Base-by-base conservation (phyloP, 2,329 filamentous ascomycete species). In the Fusarium azukiicola region DNA sequence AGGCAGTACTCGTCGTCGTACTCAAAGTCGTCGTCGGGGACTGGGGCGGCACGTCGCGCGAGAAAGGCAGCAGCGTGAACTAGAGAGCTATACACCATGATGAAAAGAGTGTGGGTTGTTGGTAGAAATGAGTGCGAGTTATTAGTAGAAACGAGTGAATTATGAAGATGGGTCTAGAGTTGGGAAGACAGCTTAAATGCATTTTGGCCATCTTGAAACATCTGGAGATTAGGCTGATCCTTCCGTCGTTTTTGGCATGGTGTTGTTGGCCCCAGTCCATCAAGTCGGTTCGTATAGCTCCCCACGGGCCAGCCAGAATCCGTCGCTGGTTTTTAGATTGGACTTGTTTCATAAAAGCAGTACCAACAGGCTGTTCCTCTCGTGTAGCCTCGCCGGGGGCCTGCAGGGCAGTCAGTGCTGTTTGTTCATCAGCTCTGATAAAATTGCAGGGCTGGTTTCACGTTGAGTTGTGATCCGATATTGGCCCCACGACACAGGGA, bases 381-480 rank as follows among this genome's bases (percentile, higher is more conserved):
- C 56, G 56, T 61, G 5, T 42, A 40, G 56, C 36, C 56, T 40
- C 23, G 17, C 56, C 21, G 9, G 9, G 36, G 56, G 56, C 23
- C 40, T 40, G 5, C 14, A 12, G n/a, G 36, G 54, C 1, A 16
- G 54, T 13, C 36, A 58, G 54, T 23, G 32, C 5, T 38, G 8
- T 19, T 40, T 40, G n/a, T 5, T 32, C 13, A 40, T 40, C 17
- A 42, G 56, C 36, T 14, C 9, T 14, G 21, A 23, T 36, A 61
- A 61, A 40, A 61, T 61, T 61, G 14, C 54, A 61, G 54, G 54
- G 54, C 40, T 40, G 21, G 54, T 61, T 61, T 61, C 54, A 61
- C 40, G 54, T 61, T 61, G 36, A 61, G 54, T 61, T 61, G 23
- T 61, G 54, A 61, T 36, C 54, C 40, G 54, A 61, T 36, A 36